Evolutionary conservation across 805 yeast species (phyloP), one percentile per base, ranked within the genome.

Genomic region (Cyberlindnera euphorbiiphila): DNA sequence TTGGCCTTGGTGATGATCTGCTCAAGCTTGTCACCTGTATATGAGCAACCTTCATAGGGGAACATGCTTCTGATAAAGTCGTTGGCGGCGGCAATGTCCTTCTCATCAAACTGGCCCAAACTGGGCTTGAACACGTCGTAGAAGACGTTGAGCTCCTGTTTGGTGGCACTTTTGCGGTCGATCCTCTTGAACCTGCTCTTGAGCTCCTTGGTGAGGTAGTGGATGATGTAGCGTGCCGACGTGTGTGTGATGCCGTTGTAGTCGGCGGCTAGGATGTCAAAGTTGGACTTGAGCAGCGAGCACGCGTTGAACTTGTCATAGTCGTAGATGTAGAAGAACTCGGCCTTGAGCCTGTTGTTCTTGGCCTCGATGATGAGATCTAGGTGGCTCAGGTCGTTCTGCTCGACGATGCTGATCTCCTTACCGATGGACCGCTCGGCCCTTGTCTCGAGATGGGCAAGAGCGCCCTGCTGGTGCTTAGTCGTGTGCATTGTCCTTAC

Each of bases 1-100:
- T 46, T 46, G 13, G 51, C 50, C 4, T 43, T 38, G 6, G 41
- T 34, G 18, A 63, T 51, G 21, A 52, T 49, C 18, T 42, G 26
- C 25, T 51, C 54, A 24, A 63, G 32, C 17, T 53, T 57, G 1
- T 41, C 51, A 11, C 64, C 66, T 6, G 57, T 58, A 27, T 54
- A 49, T 4, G 66, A 58, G 35, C 68, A 63, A 3, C 68, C 68
- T 29, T 57, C 59, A 37, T 53, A 59, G 13, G 68, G 68, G 49
- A 63, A 63, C 47, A 62, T 47, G 1, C 41, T 36, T 39, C 43
- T 53, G 24, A 63, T 41, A n/a, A 55, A 50, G 4, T 46, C 46
- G 24, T 55, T 56, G 16, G 58, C 57, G 9, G 46, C 46, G 6
- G 32, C 22, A 23, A 61, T 53, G 36, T 61, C 66, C 12, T 45